Conservation (phyloP, 345 rosid species). For the Eucalyptus regnans region DNA sequence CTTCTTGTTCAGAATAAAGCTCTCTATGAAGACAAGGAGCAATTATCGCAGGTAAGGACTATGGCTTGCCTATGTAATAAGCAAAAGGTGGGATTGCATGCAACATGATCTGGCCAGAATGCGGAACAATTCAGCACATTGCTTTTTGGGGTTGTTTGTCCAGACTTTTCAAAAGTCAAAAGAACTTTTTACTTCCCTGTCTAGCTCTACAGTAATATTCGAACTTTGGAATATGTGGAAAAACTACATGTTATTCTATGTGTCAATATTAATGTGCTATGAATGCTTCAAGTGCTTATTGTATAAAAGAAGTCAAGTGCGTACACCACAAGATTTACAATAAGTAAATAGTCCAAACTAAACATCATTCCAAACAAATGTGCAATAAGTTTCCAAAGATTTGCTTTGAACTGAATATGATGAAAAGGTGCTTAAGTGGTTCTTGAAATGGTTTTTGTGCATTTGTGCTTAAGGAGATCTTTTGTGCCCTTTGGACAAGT, state of each 20-base stretch:
- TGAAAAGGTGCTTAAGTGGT: not conserved
- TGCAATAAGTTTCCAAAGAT: not conserved
- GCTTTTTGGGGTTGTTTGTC: not conserved
- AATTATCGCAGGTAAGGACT: conserved; percentile 69
- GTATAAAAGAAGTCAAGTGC: not conserved
- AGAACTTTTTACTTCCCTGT: not conserved
- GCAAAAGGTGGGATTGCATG: not conserved
- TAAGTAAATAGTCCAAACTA: not conserved
- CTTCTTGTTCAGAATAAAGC: conserved; percentile 81
- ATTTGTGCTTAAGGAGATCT: not conserved
- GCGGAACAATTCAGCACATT: not conserved
- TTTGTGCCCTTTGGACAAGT: not conserved
- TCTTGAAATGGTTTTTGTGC: not conserved
- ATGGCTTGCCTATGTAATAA: not conserved
- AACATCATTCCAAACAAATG: not conserved
- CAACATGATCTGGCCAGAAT: not conserved
- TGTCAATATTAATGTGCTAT: not conserved
- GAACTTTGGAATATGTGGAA: not conserved
- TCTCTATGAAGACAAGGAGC: conserved; percentile 73
- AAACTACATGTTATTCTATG: not conserved
- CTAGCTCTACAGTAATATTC: not conserved
- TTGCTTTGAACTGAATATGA: not conserved
- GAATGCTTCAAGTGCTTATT: not conserved
- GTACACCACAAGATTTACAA: not conserved
- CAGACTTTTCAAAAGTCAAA: not conserved